Evolutionary conservation across 2,329 filamentous ascomycete species (phyloP).

Genomic region (Capronia coronata): DNA sequence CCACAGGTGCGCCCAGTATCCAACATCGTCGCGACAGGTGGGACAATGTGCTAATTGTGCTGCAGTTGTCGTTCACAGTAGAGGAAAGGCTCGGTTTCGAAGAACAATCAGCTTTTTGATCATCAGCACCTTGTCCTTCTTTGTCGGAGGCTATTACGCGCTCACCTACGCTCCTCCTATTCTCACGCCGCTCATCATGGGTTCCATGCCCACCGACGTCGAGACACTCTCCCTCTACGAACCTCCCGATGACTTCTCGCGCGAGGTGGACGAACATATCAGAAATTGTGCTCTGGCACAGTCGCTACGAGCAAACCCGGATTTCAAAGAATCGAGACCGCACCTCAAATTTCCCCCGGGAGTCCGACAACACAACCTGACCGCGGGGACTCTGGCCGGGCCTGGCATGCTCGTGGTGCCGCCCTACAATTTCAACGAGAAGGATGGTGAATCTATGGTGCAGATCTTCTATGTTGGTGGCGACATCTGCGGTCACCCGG

Average conservation of each 20-base stretch:
- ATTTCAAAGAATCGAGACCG: slow-evolving; percentile 69
- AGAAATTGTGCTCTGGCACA: slow-evolving; percentile 65
- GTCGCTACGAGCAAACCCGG: slow-evolving; percentile 60
- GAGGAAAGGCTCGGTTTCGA: slow-evolving; percentile 22
- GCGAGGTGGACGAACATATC: slow-evolving; percentile 65
- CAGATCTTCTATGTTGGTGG: slow-evolving; percentile 70
- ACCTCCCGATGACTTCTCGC: slow-evolving; percentile 47
- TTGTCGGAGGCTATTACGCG: slow-evolving; percentile 22
- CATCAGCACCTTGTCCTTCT: slow-evolving; percentile 26
- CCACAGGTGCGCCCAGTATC: slow-evolving; percentile 13
- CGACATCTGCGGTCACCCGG: slow-evolving; percentile 80
- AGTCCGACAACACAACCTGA: slow-evolving; percentile 69
- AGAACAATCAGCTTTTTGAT: slow-evolving; percentile 24
- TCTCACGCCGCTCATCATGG: slow-evolving; percentile 31
- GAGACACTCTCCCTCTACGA: slow-evolving; percentile 65
- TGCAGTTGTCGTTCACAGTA: slow-evolving; percentile 28
- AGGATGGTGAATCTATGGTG: slow-evolving; percentile 61
- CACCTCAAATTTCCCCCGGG: slow-evolving; percentile 75
- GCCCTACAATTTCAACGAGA: slow-evolving; percentile 68
- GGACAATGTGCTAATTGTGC: slow-evolving; percentile 1
- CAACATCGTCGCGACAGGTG: neutral
- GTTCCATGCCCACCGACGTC: slow-evolving; percentile 55
- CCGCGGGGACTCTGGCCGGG: slow-evolving; percentile 70
- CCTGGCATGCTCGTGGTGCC: slow-evolving; percentile 72
- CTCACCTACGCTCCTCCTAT: slow-evolving; percentile 26